Conservation (phyloP, 495 filamentous ascomycete genomes). For the Neurospora sp. region DNA sequence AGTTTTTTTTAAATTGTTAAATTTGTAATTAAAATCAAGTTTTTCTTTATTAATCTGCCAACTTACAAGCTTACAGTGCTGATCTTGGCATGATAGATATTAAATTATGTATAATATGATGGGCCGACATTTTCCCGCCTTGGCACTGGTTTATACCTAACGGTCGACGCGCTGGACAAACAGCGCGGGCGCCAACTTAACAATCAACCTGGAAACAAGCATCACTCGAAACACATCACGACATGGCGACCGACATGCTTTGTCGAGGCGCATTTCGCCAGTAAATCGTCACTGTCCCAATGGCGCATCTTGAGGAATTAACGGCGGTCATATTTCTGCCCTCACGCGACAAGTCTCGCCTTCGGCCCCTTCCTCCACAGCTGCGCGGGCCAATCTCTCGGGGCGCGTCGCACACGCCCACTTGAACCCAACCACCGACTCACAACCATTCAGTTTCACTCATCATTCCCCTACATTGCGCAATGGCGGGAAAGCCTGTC, state of each 20-base stretch:
- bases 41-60: not conserved
- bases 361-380: not conserved
- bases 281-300: not conserved
- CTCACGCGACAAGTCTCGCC: not conserved
- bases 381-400: not conserved
- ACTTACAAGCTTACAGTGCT: not conserved
- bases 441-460: not conserved
- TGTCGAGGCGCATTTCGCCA: not conserved
- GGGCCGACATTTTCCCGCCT: not conserved
- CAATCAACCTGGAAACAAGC: not conserved
- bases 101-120: not conserved
- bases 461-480: not conserved
- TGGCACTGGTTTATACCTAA: not conserved
- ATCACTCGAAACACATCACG: not conserved
- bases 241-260: not conserved
- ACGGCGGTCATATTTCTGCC: not conserved
- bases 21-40: too few species aligned
- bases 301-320: not conserved
- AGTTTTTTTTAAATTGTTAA: not conserved
- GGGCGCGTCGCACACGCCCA: not conserved
- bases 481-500: constrained; percentile 5
- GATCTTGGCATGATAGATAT: not conserved
- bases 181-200: not conserved
- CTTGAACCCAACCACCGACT: not conserved
- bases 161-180: not conserved